Evolutionary conservation across 495 filamentous ascomycete genomes (phyloP).

Genomic region (Physcia stellaris): DNA sequence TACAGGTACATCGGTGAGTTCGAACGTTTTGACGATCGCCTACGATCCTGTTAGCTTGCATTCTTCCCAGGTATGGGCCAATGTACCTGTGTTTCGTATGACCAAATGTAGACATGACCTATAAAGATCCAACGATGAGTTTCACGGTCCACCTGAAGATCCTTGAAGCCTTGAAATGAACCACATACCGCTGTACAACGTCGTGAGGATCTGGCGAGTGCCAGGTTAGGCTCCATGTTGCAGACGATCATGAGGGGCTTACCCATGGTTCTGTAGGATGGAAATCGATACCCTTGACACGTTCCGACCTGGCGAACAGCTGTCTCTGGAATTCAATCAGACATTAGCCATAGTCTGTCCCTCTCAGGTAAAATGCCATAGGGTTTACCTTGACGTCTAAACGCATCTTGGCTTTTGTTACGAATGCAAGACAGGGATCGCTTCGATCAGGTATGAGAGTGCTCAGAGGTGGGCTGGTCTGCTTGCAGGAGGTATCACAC

Average conservation of each 20-base stretch:
- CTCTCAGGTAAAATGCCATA: slow-evolving; percentile 10
- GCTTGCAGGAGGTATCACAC: too few relatives aligned
- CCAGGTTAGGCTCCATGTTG: neutral
- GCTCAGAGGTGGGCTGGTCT: too few relatives aligned
- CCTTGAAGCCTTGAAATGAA: neutral
- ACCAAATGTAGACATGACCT: slow-evolving; percentile 99
- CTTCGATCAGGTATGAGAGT: too few relatives aligned
- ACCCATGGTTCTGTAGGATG: slow-evolving; percentile 92
- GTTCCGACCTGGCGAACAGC: slow-evolving; percentile 72
- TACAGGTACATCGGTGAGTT: slow-evolving; percentile 96
- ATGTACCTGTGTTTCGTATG: slow-evolving; percentile 79
- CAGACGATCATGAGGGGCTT: slow-evolving; percentile 15
- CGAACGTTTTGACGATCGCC: slow-evolving; percentile 97
- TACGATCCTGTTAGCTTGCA: neutral
- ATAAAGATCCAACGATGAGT: slow-evolving; percentile 6
- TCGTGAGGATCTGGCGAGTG: slow-evolving; percentile 63
- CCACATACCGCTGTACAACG: slow-evolving; percentile 76
- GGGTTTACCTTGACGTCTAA: slow-evolving; percentile 15
- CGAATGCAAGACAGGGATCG: slow-evolving; percentile 1
- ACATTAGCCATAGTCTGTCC: slow-evolving; percentile 20
- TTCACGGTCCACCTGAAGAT: slow-evolving; percentile 2
- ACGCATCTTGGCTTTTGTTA: slow-evolving; percentile 9
- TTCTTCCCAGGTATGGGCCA: slow-evolving; percentile 7
- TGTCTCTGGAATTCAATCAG: slow-evolving; percentile 43
- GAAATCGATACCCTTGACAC: slow-evolving; percentile 96